These are phyloP conservation scores for Sphagnum contortum DNA, from an alignment of 225 moss, liverwort and hornwort species.

Conservation along the genomic window DNA sequence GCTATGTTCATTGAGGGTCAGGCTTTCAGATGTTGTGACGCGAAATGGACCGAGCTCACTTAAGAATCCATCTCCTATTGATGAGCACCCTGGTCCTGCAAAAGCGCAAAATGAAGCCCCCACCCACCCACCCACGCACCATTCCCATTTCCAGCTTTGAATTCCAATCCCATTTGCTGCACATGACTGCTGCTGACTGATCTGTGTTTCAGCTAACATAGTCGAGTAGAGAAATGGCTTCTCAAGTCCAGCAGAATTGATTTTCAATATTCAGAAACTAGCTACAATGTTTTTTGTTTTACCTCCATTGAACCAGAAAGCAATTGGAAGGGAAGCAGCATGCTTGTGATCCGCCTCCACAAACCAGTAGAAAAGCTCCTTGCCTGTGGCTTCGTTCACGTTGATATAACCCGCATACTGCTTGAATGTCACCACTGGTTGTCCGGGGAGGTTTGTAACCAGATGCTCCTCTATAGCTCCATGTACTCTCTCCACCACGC, in stretches of 20 bases:
- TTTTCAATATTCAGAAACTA: too few relatives aligned
- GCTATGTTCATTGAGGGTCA: constrained; percentile 30
- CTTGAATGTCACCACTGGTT: constrained; percentile 30
- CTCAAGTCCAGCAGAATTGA: too few relatives aligned
- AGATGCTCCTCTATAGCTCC: constrained; percentile 36
- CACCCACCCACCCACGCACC: too few relatives aligned
- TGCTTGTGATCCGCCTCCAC: constrained; percentile 36
- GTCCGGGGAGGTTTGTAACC: constrained; percentile 27
- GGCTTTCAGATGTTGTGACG: constrained; percentile 26
- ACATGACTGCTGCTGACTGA: too few relatives aligned
- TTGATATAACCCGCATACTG: constrained; percentile 39
- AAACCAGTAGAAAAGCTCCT: constrained; percentile 47
- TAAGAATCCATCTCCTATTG: constrained; percentile 37
- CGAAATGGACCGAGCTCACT: constrained; percentile 44
- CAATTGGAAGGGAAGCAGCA: constrained; percentile 15
- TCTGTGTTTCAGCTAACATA: too few relatives aligned
- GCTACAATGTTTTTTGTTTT: neutral
- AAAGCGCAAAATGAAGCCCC: too few relatives aligned
- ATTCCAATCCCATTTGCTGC: too few relatives aligned
- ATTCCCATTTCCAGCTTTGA: too few relatives aligned
- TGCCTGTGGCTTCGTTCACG: constrained; percentile 14
- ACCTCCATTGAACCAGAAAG: constrained; percentile 56
- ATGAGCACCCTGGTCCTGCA: constrained; percentile 46
- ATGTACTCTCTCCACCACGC: neutral
- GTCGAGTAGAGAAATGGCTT: too few relatives aligned